Evolutionary conservation across 129 eudicot species (phyloP), one percentile per base, ranked within the genome.

Genomic region (Ambrosia trifida): DNA sequence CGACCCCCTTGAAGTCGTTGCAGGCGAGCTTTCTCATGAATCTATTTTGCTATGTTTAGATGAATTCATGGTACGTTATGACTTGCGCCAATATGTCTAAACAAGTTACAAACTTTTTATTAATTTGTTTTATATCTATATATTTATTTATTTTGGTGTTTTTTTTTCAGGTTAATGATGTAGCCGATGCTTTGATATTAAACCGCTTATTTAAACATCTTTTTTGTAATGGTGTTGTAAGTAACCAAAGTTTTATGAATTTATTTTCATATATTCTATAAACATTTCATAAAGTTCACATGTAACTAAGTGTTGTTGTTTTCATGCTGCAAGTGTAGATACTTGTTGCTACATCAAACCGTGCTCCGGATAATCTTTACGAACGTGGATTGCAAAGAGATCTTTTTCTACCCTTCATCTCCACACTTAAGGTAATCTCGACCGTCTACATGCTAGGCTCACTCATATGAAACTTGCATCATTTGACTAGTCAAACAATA

Each of bases 321-420:
- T 53, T 67, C 17, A 32, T 41, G 46, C 30, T 68, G 78, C 68
- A 66, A 65, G 56, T 73, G 11, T 78, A 93, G 98, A 83, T 93
- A 78, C 98, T 93, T 32, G 95, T 93, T 78, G 79, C 98, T 36
- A 93, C 98, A 31, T 93, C 96, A 64, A 93, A 93, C 62, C 96
- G 98, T 56, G 95, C 96, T 53, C 98, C 98, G 1, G 96, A 89
- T 89, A 83, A 73, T 62, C 89, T 93, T 77, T 93, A 93, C 75
- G 96, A 93, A 82, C 85, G 91, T 54, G 98, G 98, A 30, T 72
- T 93, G 66, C 98, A 93, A 78, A 87, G 98, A 76, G 98, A 93
- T 72, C 90, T 93, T 61, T 93, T 93, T 78, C 85, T 93, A 31
- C 98, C 98, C n/a, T 93, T 93, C 61, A 93, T 93, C 70, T 87